phyloP scores from a whole-genome alignment of 2,329 filamentous ascomycete genomes.

The Claviceps sp. region DNA sequence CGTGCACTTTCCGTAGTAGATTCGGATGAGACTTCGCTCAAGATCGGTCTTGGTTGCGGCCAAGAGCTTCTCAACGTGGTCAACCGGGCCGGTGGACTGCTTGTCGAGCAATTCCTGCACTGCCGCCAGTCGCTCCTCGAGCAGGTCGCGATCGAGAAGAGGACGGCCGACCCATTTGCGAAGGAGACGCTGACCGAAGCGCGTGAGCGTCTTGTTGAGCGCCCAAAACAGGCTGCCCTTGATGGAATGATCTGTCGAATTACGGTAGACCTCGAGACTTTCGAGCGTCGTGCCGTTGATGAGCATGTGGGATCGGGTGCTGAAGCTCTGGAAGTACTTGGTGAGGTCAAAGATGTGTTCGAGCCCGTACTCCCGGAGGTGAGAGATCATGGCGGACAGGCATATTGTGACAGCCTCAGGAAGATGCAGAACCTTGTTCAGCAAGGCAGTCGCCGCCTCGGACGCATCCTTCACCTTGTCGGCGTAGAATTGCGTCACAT shows the following conservation, averaged over 20 bases:
- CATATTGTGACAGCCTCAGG: conserved; percentile 82
- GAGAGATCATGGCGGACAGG: conserved; percentile 89
- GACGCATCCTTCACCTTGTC: conserved; percentile 57
- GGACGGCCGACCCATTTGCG: conserved; percentile 93
- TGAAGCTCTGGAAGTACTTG: conserved; percentile 95
- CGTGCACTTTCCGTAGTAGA: conserved; percentile 94
- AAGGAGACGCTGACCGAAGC: conserved; percentile 75
- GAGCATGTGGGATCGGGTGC: conserved; percentile 86
- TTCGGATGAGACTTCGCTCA: conserved; percentile 83
- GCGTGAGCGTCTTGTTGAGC: conserved; percentile 79
- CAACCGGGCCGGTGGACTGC: conserved; percentile 51
- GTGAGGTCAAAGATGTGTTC: conserved; percentile 94
- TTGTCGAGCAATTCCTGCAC: conserved; percentile 74
- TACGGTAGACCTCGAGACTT: conserved; percentile 90
- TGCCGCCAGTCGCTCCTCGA: conserved; percentile 69
- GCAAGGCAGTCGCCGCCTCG: conserved; percentile 46
- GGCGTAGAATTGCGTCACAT: conserved; percentile 88
- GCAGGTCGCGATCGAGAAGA: conserved; percentile 57
- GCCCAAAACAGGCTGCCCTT: conserved; percentile 94
- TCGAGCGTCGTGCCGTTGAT: conserved; percentile 90
- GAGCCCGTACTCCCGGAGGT: conserved; percentile 81
- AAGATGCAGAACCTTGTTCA: conserved; percentile 77
- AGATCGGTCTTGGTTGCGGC: conserved; percentile 64
- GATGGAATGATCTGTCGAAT: conserved; percentile 72
- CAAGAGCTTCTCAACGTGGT: conserved; percentile 62